A percentile compares a stretch with the other conserved stretches of the same genome.
Conservation (phyloP, 2,329 filamentous ascomycete genomes). For the Parastagonospora nodorum region DNA sequence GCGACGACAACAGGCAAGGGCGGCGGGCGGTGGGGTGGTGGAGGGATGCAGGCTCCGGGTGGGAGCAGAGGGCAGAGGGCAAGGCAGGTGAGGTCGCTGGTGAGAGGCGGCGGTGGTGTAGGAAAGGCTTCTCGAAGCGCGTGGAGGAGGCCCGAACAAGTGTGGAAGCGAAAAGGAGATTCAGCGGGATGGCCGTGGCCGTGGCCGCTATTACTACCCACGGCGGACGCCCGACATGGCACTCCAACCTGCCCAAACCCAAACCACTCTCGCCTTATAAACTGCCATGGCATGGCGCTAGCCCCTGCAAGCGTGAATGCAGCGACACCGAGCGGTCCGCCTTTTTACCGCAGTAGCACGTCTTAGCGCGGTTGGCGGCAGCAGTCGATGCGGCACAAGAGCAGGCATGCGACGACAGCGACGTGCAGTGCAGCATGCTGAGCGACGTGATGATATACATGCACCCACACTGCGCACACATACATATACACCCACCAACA, state of each 20-base stretch:
- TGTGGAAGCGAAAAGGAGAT: conserved; percentile 43
- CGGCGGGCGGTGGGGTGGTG: conserved; percentile 7
- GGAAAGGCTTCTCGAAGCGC: conserved; percentile 37
- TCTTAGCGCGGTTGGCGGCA: conserved; percentile 24
- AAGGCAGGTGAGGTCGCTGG: conserved; percentile 1
- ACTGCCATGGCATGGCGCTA: conserved; percentile 22
- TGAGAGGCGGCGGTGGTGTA: conserved; percentile 14
- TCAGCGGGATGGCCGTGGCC: conserved; percentile 35
- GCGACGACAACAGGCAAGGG: background rate
- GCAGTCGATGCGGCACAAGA: conserved; percentile 6
- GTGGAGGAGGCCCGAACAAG: conserved; percentile 39
- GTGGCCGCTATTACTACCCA: conserved; percentile 40
- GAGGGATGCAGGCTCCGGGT: conserved; percentile 1
- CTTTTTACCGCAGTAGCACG: conserved; percentile 7
- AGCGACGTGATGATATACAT: too few species aligned
- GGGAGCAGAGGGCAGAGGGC: conserved; percentile 3
- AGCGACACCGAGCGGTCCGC: conserved; percentile 19
- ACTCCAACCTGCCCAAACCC: background rate
- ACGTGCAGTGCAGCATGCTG: too few species aligned
- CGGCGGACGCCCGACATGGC: conserved; percentile 16
- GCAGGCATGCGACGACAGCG: too few species aligned
- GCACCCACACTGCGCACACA: conserved; percentile 4
- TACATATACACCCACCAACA: conserved; percentile 1
- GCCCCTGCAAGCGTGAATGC: conserved; percentile 27
- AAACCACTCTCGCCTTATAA: conserved; percentile 23